Conservation (phyloP, 2,329 filamentous ascomycete genomes). For the Ophiostoma novo-ulmi region DNA sequence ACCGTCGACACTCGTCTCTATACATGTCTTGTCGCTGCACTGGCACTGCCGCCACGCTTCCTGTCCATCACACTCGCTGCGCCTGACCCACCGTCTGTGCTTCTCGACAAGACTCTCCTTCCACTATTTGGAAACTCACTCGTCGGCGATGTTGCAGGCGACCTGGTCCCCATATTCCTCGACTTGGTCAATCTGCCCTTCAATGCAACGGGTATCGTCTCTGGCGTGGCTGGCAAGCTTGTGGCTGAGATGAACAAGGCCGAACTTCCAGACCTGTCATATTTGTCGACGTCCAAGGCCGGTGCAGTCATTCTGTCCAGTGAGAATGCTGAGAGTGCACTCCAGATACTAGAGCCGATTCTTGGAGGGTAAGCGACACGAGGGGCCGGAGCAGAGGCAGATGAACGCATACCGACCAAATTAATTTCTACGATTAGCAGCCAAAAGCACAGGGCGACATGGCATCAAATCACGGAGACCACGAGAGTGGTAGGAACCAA, state of each 20-base stretch:
- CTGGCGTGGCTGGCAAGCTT: slow-evolving; percentile 79
- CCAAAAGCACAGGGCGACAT: background rate
- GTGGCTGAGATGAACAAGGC: slow-evolving; percentile 62
- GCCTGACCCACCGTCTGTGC: slow-evolving; percentile 66
- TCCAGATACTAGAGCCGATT: slow-evolving; percentile 61
- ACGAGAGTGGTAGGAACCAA: background rate
- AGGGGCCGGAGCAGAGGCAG: background rate
- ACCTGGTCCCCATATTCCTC: slow-evolving; percentile 79
- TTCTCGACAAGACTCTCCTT: slow-evolving; percentile 65
- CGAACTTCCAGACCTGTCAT: slow-evolving; percentile 71
- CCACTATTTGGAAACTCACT: slow-evolving; percentile 65
- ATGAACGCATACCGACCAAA: background rate
- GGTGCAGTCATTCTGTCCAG: slow-evolving; percentile 82
- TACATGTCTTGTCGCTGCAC: slow-evolving; percentile 56
- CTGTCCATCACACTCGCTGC: slow-evolving; percentile 68
- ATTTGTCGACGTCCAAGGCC: slow-evolving; percentile 80
- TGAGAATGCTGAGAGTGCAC: slow-evolving; percentile 66
- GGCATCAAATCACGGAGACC: background rate
- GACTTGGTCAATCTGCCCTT: slow-evolving; percentile 75
- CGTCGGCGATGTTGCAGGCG: slow-evolving; percentile 66
- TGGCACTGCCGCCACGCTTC: slow-evolving; percentile 58
- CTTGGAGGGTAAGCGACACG: slow-evolving; percentile 31
- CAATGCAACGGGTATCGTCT: slow-evolving; percentile 91
- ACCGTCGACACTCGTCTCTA: slow-evolving; percentile 60
- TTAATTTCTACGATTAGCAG: background rate